phyloP scores from a whole-genome alignment of 2,329 filamentous ascomycete species.

The Calonectria pauciramosa region DNA sequence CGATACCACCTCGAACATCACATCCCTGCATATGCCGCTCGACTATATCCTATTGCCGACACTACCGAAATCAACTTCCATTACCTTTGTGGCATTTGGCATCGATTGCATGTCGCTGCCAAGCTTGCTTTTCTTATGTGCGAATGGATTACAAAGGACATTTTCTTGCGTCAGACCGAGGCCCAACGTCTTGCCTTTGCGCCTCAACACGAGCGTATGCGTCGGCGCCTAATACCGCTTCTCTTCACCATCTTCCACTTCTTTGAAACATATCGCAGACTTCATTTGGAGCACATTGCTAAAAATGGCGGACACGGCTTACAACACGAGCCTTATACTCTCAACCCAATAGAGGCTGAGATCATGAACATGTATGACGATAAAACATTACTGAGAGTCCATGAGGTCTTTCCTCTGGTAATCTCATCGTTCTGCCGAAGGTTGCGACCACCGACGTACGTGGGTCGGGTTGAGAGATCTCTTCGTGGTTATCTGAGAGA shows the following conservation, averaged over 20 bases:
- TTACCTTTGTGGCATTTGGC: conserved; percentile 75
- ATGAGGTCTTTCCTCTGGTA: conserved; percentile 75
- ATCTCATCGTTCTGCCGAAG: conserved; percentile 75
- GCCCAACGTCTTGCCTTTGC: conserved; percentile 69
- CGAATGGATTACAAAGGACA: conserved; percentile 75
- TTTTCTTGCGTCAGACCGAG: conserved; percentile 71
- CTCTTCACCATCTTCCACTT: conserved; percentile 78
- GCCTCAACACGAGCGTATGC: conserved; percentile 74
- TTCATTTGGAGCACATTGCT: conserved; percentile 70
- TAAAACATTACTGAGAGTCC: conserved; percentile 71
- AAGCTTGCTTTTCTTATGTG: conserved; percentile 74
- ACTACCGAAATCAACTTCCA: conserved; percentile 66
- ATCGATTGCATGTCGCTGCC: conserved; percentile 73
- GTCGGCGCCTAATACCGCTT: conserved; percentile 72
- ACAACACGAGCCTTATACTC: conserved; percentile 66
- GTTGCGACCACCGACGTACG: conserved; percentile 74
- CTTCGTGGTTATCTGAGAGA: conserved; percentile 75
- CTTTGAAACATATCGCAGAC: conserved; percentile 73
- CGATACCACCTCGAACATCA: conserved; percentile 72
- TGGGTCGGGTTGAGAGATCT: conserved; percentile 72
- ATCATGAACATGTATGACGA: conserved; percentile 77
- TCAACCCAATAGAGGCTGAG: conserved; percentile 73
- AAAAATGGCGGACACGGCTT: conserved; percentile 67
- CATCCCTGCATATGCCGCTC: conserved; percentile 71
- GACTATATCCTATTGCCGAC: conserved; percentile 69